Evolutionary conservation across 106 monocot genomes (phyloP).

Genomic region (Dendrobium officinale): DNA sequence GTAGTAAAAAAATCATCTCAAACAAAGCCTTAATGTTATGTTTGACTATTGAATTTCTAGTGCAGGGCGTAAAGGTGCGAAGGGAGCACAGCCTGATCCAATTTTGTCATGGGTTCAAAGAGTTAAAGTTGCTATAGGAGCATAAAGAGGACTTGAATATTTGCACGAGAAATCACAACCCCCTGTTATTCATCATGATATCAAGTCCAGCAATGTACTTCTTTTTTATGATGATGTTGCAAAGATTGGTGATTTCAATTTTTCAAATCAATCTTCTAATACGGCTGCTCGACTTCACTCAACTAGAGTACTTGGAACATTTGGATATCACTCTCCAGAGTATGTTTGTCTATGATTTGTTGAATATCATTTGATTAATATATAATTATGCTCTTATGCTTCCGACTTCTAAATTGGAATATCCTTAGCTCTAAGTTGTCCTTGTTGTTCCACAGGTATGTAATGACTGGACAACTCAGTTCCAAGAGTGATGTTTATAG

Average conservation of each 20-base stretch:
- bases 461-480: constrained; percentile 38
- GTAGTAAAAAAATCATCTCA: too few relatives aligned
- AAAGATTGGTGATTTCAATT: constrained; percentile 38
- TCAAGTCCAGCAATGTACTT: constrained; percentile 29
- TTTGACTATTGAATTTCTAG: not conserved
- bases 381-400: not conserved
- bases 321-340: constrained; percentile 43
- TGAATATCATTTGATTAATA: not conserved
- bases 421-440: not conserved
- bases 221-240: constrained; percentile 30
- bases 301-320: constrained; percentile 32
- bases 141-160: constrained; percentile 35
- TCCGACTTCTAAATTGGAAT: too few relatives aligned
- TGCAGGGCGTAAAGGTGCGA: constrained; percentile 33
- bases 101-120: constrained; percentile 29
- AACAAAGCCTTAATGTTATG: too few relatives aligned
- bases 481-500: constrained; percentile 47
- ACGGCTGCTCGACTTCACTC: constrained; percentile 38
- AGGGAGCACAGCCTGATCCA: constrained; percentile 38
- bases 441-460: constrained; percentile 21
- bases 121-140: constrained; percentile 31
- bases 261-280: constrained; percentile 34
- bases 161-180: constrained; percentile 32
- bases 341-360: not conserved
- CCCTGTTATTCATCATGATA: constrained; percentile 31